These are phyloP conservation scores for Naumovozyma dairenensis DNA, from an alignment of 805 yeast genomes.

Conservation along the genomic window DNA sequence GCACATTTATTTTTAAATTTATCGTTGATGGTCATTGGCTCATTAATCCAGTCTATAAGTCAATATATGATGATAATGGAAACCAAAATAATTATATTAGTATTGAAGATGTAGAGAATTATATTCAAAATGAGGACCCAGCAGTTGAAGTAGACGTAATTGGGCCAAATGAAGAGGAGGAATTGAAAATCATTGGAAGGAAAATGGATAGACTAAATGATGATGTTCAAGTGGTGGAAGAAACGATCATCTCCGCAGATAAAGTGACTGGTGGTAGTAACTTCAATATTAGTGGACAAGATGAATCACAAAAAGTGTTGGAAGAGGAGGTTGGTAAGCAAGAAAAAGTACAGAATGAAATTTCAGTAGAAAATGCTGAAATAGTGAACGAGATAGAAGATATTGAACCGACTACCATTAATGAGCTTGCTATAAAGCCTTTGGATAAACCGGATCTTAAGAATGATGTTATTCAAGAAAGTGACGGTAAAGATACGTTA, in stretches of 20 bases:
- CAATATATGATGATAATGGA: constrained; percentile 34
- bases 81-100: constrained; percentile 31
- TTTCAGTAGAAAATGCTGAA: no score
- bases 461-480: no score
- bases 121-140: neutral
- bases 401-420: no score
- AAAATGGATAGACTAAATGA: neutral
- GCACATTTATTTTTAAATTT: constrained; percentile 40
- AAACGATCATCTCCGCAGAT: neutral
- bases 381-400: no score
- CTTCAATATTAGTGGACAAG: no score
- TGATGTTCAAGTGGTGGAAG: neutral
- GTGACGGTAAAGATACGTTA: no score
- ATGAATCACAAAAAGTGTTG: no score
- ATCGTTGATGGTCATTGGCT: constrained; percentile 64
- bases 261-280: neutral
- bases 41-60: constrained; percentile 30
- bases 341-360: no score
- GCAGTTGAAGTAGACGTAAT: neutral
- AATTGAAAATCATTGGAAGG: neutral
- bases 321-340: no score
- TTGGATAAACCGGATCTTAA: no score
- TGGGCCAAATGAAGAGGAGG: neutral
- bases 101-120: constrained; percentile 4
- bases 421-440: no score